A percentile compares a stretch with the other conserved stretches of the same genome.
phyloP scores from a whole-genome alignment of 495 filamentous ascomycete species.

The Cenococcum geophilum region DNA sequence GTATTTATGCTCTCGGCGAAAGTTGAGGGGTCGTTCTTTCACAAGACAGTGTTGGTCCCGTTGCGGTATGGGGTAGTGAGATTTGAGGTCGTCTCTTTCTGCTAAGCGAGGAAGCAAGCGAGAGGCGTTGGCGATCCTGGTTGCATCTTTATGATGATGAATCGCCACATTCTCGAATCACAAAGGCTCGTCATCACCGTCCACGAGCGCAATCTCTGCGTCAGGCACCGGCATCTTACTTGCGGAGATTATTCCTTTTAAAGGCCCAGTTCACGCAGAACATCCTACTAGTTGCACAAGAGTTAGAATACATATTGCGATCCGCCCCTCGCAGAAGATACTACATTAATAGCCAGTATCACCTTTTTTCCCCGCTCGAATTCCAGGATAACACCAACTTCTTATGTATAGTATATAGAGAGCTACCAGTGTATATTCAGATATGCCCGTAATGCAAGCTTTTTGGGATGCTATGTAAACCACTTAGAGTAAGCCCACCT shows the following conservation, averaged over 20 bases:
- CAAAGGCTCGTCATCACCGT: too few relatives aligned
- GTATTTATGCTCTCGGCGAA: constrained; percentile 1
- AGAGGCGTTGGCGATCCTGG: constrained; percentile 3
- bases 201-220: too few relatives aligned
- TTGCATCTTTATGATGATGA: not conserved
- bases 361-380: too few relatives aligned
- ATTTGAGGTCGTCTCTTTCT: constrained; percentile 2
- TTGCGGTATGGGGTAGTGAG: constrained; percentile 5
- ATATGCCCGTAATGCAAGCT: not conserved
- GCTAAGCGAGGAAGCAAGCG: constrained; percentile 7
- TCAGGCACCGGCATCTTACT: too few relatives aligned
- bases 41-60: constrained; percentile 21
- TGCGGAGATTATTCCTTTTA: too few relatives aligned
- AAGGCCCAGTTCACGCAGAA: too few relatives aligned
- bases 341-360: too few relatives aligned
- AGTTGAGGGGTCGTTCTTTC: constrained; percentile 15
- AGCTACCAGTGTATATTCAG: not conserved
- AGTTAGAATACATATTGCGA: too few relatives aligned
- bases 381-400: not conserved
- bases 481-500: constrained; percentile 82
- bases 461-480: constrained; percentile 39
- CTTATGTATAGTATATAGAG: not conserved
- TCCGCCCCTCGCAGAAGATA: too few relatives aligned
- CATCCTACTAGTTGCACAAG: too few relatives aligned
- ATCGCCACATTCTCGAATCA: not conserved